Base-by-base conservation (phyloP, 352 stramenopile species). In the Phytophthora boehmeriae region DNA sequence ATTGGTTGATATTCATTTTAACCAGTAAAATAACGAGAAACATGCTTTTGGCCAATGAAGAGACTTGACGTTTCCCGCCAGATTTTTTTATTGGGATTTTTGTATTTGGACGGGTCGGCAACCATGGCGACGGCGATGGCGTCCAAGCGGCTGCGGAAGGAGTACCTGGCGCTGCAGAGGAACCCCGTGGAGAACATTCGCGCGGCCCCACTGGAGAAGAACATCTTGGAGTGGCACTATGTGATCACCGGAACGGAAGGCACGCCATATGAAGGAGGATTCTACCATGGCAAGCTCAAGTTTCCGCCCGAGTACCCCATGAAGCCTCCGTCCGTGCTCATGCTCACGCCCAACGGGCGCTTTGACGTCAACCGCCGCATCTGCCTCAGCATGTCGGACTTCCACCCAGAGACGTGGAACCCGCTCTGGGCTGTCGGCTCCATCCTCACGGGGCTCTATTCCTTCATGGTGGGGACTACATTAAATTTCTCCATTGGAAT, bases 181-280 rank as follows among this genome's bases (percentile, higher is more conserved):
- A 97, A 96, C 63, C 93, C 95, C 25, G 83, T 92, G 54, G 83
- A 90, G 46, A 96, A 96, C 74, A 97, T 98, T 51, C 78, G 85
- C 44, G 91, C 94, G 14, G 73, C 89, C 34, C 93, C 95, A 25
- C 73, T 97, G 45, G 92, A 98, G 66, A 80, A 72, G 30, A 98
- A 98, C 68, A 98, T 99, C 52, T 79, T 98, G 13, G 93, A 98
- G 77, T 98, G 96, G 92, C 93, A 98, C 70, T 98, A 98, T 70
- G 93, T 98, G 11, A 93, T 98, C 66, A 78, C 68, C 20, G 85
- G 85, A 34, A 93, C 84, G 16, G 49, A 70, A 4, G 81, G 65
- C 38, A 77, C 81, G 51, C 80, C 81, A 17, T 98, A 97, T 63
- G 90, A 95, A 51, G 90, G 91, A 41, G 93, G 93, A 3, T 87